Base-by-base conservation (phyloP, 306 rosid genomes). In the Arachis stenosperma region DNA sequence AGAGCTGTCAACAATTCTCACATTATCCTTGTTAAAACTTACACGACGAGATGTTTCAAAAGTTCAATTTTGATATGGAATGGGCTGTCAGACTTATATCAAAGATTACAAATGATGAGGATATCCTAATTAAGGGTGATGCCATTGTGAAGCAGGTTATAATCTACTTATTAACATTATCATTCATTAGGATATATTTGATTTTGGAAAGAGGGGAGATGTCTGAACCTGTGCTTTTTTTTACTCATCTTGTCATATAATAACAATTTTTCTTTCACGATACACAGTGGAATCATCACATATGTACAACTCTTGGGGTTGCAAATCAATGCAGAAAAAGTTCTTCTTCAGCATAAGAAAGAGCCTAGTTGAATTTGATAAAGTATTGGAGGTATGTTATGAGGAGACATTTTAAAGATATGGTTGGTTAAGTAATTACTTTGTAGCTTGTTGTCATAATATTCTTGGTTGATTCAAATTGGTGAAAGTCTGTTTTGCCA, bases 21-120 rank as follows among this genome's bases (percentile, higher is more conserved):
- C 79, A 33, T 52, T 47, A 44, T 70, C 37, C 59, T 64, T 83
- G 74, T 77, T 70, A 81, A 73, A 93, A 97, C 80, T 84, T 93
- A 91, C 98, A 93, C 89, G 98, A 93, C 74, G 97, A 93, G 85
- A 93, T 93, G 97, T 91, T 93, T 81, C 97, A 77, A 60, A 93
- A 93, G 86, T 93, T 93, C 68, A 91, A 93, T 84, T 91, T 91
- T 84, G 98, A 93, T 79, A 93, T 92, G 43, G 96, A 91, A 78
- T 93, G 98, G 98, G 98, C 97, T 36, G 96, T 91, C 70, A 83
- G 89, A 73, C 92, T 93, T 75, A 93, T 93, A 80, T 89, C 98
- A 64, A 91, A 71, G 81, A 91, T 93, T 78, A 86, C 98, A 51
- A 87, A 93, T 65, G 97, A 88, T 17, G 96, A 93, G 80, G 96